Evolutionary conservation across 169 alveolate species (phyloP).

Genomic region (Perkinsus olseni): DNA sequence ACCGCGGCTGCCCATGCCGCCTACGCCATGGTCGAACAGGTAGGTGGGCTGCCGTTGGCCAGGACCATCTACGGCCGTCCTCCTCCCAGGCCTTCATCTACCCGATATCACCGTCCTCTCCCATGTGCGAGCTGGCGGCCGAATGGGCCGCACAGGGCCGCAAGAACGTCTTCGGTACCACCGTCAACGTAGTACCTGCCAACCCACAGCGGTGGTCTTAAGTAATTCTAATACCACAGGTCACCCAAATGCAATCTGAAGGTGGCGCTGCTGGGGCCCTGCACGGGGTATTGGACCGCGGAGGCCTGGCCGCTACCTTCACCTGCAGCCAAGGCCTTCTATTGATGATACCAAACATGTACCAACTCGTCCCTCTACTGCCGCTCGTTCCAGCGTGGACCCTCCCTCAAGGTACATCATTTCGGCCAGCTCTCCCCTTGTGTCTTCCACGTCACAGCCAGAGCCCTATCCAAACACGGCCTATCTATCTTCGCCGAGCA

Average conservation of each 20-base stretch:
- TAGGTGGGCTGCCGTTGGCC: background rate
- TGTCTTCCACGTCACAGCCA: slow-evolving; percentile 48
- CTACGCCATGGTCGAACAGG: slow-evolving; percentile 24
- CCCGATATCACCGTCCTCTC: slow-evolving; percentile 50
- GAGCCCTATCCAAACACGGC: slow-evolving; percentile 49
- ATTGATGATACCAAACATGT: slow-evolving; percentile 46
- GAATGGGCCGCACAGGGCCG: slow-evolving; percentile 45
- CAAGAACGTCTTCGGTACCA: slow-evolving; percentile 41
- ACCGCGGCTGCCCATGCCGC: slow-evolving; percentile 52
- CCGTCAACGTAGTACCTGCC: slow-evolving; percentile 28
- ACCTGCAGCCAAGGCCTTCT: slow-evolving; percentile 46
- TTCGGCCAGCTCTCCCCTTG: slow-evolving; percentile 52
- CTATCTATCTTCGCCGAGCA: slow-evolving; percentile 52
- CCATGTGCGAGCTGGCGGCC: slow-evolving; percentile 47
- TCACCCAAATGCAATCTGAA: slow-evolving; percentile 49
- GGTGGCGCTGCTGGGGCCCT: slow-evolving; percentile 54
- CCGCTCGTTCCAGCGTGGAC: no score
- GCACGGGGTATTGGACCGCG: slow-evolving; percentile 44
- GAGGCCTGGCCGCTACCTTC: slow-evolving; percentile 42
- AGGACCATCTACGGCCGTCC: background rate
- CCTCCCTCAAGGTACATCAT: slow-evolving; percentile 31
- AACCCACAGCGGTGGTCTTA: background rate
- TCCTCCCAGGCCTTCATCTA: slow-evolving; percentile 42
- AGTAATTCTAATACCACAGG: background rate
- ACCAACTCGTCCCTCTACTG: no score